Conservation (phyloP, 495 filamentous ascomycete species). For the Chaetomium cochliodes region DNA sequence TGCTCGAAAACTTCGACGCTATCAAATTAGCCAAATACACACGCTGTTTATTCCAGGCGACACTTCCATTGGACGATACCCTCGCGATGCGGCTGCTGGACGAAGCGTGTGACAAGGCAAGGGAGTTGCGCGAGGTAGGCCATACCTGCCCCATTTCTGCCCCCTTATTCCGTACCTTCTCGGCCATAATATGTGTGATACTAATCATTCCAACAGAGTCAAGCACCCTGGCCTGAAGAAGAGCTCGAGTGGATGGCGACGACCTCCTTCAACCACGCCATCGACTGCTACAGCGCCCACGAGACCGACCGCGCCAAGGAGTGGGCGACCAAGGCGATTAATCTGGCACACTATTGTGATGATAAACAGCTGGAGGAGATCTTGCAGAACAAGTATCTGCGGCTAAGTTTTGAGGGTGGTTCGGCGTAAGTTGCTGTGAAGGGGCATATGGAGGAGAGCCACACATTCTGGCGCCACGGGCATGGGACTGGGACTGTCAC, state of each 20-base stretch:
- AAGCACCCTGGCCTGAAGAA: slow-evolving; percentile 58
- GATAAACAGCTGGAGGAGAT: slow-evolving; percentile 53
- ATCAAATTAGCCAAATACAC: slow-evolving; percentile 66
- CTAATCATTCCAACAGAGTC: slow-evolving; percentile 31
- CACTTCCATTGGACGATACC: slow-evolving; percentile 48
- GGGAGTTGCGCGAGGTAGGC: slow-evolving; percentile 44
- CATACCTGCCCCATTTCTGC: background rate
- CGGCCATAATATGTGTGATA: background rate
- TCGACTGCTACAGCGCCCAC: slow-evolving; percentile 63
- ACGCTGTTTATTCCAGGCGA: slow-evolving; percentile 66
- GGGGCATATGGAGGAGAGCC: no score
- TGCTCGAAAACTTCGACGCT: slow-evolving; percentile 50
- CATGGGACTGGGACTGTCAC: no score
- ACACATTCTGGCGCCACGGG: no score
- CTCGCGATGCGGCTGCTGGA: slow-evolving; percentile 56
- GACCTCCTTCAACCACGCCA: slow-evolving; percentile 70
- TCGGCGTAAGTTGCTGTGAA: background rate
- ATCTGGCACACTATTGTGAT: slow-evolving; percentile 55
- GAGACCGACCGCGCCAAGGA: slow-evolving; percentile 57
- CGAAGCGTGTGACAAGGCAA: slow-evolving; percentile 53
- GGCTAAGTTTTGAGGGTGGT: slow-evolving; percentile 46
- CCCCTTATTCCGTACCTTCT: background rate
- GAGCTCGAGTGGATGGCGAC: slow-evolving; percentile 79
- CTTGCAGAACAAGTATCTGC: slow-evolving; percentile 55
- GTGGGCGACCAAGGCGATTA: slow-evolving; percentile 68